Evolutionary conservation across 139 green algal genomes (phyloP).

Genomic region (Chlorella sp.): DNA sequence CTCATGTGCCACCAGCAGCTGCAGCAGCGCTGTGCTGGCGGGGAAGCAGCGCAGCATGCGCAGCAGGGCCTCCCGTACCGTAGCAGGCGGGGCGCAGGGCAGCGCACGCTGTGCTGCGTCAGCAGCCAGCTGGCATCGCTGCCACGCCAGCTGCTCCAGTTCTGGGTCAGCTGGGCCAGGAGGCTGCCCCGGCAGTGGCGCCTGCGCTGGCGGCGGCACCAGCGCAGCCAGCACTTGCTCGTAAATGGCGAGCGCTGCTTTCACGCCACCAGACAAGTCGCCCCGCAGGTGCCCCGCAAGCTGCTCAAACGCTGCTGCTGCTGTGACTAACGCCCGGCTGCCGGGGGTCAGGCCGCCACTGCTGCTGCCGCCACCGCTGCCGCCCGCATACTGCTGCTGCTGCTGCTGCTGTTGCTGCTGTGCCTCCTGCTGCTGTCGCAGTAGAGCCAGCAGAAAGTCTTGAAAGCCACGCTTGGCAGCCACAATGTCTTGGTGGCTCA

Average conservation of each 20-base stretch:
- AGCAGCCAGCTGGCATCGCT: slow-evolving; percentile 10
- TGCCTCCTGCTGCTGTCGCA: slow-evolving; percentile 24
- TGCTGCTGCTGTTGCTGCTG: slow-evolving; percentile 25
- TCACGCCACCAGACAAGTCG: neutral
- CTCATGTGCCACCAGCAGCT: slow-evolving; percentile 47
- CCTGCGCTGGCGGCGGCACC: neutral
- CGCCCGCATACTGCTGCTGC: no score
- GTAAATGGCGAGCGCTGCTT: slow-evolving; percentile 20
- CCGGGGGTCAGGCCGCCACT: neutral
- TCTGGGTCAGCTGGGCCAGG: neutral
- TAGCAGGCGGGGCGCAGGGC: neutral
- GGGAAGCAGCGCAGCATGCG: slow-evolving; percentile 51
- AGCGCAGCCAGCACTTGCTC: slow-evolving; percentile 21
- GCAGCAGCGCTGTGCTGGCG: slow-evolving; percentile 44
- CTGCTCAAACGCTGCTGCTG: slow-evolving; percentile 10
- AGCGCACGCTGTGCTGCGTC: slow-evolving; percentile 2
- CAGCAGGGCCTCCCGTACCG: slow-evolving; percentile 15
- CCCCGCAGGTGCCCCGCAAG: neutral
- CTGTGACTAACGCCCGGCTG: neutral
- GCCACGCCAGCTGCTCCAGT: slow-evolving; percentile 12
- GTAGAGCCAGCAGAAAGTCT: slow-evolving; percentile 10
- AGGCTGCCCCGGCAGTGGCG: neutral
- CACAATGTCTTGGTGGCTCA: slow-evolving; percentile 1
- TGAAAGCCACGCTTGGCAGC: slow-evolving; percentile 32
- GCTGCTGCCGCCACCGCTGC: neutral